These are phyloP conservation scores for Hypoxylon fragiforme DNA, from an alignment of 495 filamentous ascomycete genomes.

Conservation along the genomic window DNA sequence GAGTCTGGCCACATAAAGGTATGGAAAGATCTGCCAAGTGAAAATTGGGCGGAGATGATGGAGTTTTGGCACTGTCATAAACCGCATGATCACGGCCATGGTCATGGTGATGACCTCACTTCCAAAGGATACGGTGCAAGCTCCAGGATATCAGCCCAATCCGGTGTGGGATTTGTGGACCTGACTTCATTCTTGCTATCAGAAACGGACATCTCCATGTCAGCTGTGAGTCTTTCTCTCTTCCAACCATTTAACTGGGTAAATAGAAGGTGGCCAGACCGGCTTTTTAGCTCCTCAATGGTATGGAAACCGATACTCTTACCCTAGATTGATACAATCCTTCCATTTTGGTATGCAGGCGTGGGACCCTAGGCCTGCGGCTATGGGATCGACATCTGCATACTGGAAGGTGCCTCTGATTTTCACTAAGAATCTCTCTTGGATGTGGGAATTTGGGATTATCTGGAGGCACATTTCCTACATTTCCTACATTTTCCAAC, in stretches of 20 bases:
- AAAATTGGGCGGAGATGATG: slow-evolving; percentile 99
- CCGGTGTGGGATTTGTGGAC: slow-evolving; percentile 76
- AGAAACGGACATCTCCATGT: slow-evolving; percentile 51
- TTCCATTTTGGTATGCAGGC: slow-evolving; percentile 36
- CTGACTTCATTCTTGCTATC: slow-evolving; percentile 72
- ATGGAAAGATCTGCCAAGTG: slow-evolving; percentile 97
- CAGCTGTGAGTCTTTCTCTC: slow-evolving; percentile 23
- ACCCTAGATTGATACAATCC: slow-evolving; percentile 67
- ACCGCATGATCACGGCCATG: slow-evolving; percentile 58
- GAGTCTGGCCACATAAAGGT: slow-evolving; percentile 44
- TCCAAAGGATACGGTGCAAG: slow-evolving; percentile 76
- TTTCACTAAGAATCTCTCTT: slow-evolving; percentile 54
- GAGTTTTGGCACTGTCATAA: slow-evolving; percentile 99
- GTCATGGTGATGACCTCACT: slow-evolving; percentile 50
- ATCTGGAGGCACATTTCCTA: slow-evolving; percentile 61
- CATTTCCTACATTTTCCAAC: neutral
- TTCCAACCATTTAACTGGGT: slow-evolving; percentile 52
- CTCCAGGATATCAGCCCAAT: slow-evolving; percentile 64
- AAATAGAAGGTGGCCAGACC: slow-evolving; percentile 86
- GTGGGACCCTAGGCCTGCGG: slow-evolving; percentile 12
- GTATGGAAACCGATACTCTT: slow-evolving; percentile 87
- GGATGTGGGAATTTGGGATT: slow-evolving; percentile 57
- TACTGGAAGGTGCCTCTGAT: slow-evolving; percentile 44
- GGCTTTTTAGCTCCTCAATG: slow-evolving; percentile 55
- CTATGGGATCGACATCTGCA: slow-evolving; percentile 38